Evolutionary conservation across 2,329 filamentous ascomycete genomes (phyloP), one percentile per base, ranked within the genome.

Genomic region (Onygenales sp.): DNA sequence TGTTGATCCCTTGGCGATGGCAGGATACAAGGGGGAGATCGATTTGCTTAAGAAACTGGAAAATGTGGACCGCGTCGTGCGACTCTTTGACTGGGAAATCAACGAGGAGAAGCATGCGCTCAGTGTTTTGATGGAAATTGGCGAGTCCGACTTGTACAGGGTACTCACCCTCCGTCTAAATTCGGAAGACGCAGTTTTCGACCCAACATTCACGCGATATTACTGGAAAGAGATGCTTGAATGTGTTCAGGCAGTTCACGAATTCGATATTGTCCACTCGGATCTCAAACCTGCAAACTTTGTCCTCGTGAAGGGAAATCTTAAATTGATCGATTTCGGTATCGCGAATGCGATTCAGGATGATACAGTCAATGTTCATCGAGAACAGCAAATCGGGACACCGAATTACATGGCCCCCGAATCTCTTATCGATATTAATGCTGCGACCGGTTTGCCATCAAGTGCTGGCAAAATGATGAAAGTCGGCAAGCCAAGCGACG

Each of bases 201-300:
- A 98, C 65, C 80, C 88, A 1, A 87, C 86, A 51, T 96, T 97
- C 68, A 89, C 93, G 10, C 86, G 93, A n/a, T 94, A 88, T 71
- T 95, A 95, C 76, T 98, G 93, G 93, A 93, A 95, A 69, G 93
- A 98, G 72, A 98, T 98, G 93, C 84, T 98, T 14, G 90, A 95
- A 68, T 97, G 93, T 66, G 83, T 98, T 5, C 82, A 88, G 60
- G 83, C 92, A 0, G 90, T 98, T 1, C 93, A 98, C 66, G 81
- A 86, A 10, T 79, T 86, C 67, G 90, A 96, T 65, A 91, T 98
- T 58, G 93, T 98, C 2, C 93, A 98, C 71, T 95, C 90, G 0
- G 93, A 98, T 66, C 77, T 98, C 39, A 98, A 98, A 70, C 93
- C 93, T 0, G 91, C 91, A 62, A 98, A 98, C 68, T 98, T 98